Conservation (phyloP, 1,139 yeast genomes). For the Meyerozyma athensensis region DNA sequence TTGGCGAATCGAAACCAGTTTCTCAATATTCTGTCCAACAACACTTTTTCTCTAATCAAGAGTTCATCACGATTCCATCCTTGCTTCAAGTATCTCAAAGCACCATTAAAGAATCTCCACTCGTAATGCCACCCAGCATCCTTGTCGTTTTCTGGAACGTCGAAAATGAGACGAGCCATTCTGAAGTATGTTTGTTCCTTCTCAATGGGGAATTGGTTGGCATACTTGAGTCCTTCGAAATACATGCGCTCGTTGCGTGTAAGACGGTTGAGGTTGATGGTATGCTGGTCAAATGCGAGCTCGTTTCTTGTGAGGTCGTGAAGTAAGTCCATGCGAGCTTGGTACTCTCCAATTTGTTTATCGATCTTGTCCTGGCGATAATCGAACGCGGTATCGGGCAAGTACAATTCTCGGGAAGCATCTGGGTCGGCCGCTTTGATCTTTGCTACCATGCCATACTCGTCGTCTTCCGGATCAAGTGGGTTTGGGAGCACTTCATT, state of each 20-base stretch:
- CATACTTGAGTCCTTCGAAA: conserved; percentile 21
- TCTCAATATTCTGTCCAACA: conserved; percentile 20
- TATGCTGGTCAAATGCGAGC: conserved; percentile 11
- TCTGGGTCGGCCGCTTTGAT: conserved; percentile 13
- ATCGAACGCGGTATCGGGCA: conserved; percentile 14
- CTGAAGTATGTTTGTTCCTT: conserved; percentile 21
- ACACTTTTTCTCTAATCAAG: conserved; percentile 20
- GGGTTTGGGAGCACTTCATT: conserved; percentile 14
- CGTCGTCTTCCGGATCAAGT: conserved; percentile 17
- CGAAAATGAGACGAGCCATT: conserved; percentile 12
- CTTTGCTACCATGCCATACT: conserved; percentile 19
- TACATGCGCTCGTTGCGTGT: conserved; percentile 20
- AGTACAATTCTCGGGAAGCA: conserved; percentile 12
- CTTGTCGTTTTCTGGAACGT: conserved; percentile 12
- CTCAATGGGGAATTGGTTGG: conserved; percentile 14
- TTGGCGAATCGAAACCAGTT: conserved; percentile 30
- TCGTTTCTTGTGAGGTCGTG: conserved; percentile 17
- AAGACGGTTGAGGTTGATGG: conserved; percentile 11
- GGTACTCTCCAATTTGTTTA: conserved; percentile 12
- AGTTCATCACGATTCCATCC: conserved; percentile 16
- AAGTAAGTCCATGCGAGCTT: conserved; percentile 9
- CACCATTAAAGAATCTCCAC: conserved; percentile 36
- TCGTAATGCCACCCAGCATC: conserved; percentile 39
- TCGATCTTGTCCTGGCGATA: conserved; percentile 14
- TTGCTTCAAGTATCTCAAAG: conserved; percentile 17